These are phyloP conservation scores for Cercospora sojina DNA, from an alignment of 2,329 filamentous ascomycete genomes.

Conservation along the genomic window DNA sequence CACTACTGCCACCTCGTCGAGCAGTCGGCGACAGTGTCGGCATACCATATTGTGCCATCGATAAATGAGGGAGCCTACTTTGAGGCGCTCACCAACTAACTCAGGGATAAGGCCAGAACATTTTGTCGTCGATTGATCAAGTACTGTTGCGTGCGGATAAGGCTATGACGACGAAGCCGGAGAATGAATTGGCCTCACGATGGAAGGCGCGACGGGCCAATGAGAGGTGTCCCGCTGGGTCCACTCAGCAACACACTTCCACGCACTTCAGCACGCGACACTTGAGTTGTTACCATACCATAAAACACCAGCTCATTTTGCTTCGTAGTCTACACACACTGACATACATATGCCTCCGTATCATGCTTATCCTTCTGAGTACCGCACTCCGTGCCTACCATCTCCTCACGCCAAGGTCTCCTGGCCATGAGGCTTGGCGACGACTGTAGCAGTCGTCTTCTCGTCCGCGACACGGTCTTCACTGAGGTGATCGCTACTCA, in stretches of 20 bases:
- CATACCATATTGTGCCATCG: constrained; percentile 19
- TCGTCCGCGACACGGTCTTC: constrained; percentile 21
- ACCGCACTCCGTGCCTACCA: not conserved
- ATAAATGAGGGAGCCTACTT: not conserved
- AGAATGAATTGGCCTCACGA: not conserved
- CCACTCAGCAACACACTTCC: not conserved
- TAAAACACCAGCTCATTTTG: not conserved
- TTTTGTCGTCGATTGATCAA: constrained; percentile 28
- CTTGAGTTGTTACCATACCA: not conserved
- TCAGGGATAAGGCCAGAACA: constrained; percentile 55
- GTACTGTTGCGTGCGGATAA: not conserved
- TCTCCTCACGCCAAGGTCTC: constrained; percentile 11
- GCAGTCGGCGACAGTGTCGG: constrained; percentile 8
- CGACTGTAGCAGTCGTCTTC: constrained; percentile 23
- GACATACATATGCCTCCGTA: not conserved
- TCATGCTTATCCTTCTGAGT: not conserved
- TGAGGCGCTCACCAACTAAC: constrained; percentile 1
- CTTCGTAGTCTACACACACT: not conserved
- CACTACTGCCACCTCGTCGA: not conserved
- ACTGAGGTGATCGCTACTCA: constrained; percentile 28
- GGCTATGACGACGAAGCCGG: not conserved
- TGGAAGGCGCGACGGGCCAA: not conserved
- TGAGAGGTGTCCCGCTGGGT: not conserved
- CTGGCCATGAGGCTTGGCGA: constrained; percentile 6
- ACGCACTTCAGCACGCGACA: not conserved